Conservation (phyloP, 2,329 filamentous ascomycete genomes). For the Exutisphaerella laricina region DNA sequence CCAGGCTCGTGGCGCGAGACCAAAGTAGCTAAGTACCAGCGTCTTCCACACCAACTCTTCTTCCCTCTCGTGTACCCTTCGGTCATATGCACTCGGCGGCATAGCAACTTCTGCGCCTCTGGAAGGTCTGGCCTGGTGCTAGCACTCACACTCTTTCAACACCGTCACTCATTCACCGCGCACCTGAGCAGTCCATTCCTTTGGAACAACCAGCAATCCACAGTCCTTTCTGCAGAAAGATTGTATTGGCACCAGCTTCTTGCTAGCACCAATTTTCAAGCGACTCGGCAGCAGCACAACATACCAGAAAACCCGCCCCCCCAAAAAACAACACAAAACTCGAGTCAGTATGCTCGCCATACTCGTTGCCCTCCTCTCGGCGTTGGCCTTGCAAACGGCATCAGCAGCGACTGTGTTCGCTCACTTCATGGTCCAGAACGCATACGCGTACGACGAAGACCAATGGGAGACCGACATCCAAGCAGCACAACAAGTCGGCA, state of each 20-base stretch:
- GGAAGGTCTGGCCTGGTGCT: constrained; percentile 27
- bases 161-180: constrained; percentile 23
- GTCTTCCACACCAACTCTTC: constrained; percentile 13
- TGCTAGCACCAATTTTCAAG: constrained; percentile 1
- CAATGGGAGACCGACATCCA: constrained; percentile 34
- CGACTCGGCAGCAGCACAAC: not conserved
- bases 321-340: not conserved
- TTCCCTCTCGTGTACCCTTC: constrained; percentile 10
- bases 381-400: constrained; percentile 23
- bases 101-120: constrained; percentile 22
- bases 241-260: constrained; percentile 1
- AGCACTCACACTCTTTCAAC: constrained; percentile 23
- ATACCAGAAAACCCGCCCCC: too few relatives aligned
- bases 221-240: constrained; percentile 2
- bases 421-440: constrained; percentile 36
- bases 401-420: constrained; percentile 32
- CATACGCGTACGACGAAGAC: constrained; percentile 31
- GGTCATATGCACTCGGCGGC: constrained; percentile 18
- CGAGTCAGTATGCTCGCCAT: constrained; percentile 16
- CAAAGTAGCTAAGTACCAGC: constrained; percentile 17
- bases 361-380: constrained; percentile 21
- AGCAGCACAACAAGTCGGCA: constrained; percentile 31
- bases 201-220: constrained; percentile 12
- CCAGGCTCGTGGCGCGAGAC: constrained; percentile 14
- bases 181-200: constrained; percentile 22